Base-by-base conservation (phyloP, 2,329 filamentous ascomycete species). In the Penicillium glabrum region DNA sequence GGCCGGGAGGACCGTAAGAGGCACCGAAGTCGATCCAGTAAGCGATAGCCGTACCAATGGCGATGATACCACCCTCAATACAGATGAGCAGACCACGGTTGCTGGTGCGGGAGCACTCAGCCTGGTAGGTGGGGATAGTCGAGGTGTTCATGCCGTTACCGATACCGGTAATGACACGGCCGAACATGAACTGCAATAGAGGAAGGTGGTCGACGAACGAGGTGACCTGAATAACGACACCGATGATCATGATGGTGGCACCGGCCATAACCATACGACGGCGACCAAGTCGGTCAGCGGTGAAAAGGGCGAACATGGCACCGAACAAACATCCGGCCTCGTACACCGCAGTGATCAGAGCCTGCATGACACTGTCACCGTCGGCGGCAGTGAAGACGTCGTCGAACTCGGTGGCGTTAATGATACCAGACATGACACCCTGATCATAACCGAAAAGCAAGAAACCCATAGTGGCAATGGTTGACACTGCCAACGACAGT, bases 401-500 rank as follows among this genome's bases (percentile, higher is more conserved):
- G 58, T 67, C 66, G 54, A 74, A 75, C 16, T 68, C 61, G 2
- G 56, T 48, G n/a, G 69, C 67, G 56, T 64, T 69, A 54, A 75
- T 75, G 31, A 75, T 75, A 50, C 72, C 72, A 16, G 72, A 74
- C 72, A 75, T 75, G 41, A 75, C 72, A 66, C 72, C 72, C 67
- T 75, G 61, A 41, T 63, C 61, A 37, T 63, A 63, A 46, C 61
- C 61, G 59, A 63, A 63, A 5, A 63, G 47, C 27, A 86, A 69
- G 74, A 87, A 86, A 23, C 83, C 85, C 49, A 83, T 86, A 0
- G 86, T 88, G 4, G 86, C 84, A 26, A 88, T 80, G n/a, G 81
- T 79, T 1, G 86, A 86, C 46, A 89, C 80, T 39, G 80, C 75
- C 59, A 86, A 64, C 19, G 81, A 83, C 52, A 89, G 78, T 37